These are phyloP conservation scores for Mycosphaerella sp. DNA, from an alignment of 2,329 filamentous ascomycete genomes.

Conservation along the genomic window DNA sequence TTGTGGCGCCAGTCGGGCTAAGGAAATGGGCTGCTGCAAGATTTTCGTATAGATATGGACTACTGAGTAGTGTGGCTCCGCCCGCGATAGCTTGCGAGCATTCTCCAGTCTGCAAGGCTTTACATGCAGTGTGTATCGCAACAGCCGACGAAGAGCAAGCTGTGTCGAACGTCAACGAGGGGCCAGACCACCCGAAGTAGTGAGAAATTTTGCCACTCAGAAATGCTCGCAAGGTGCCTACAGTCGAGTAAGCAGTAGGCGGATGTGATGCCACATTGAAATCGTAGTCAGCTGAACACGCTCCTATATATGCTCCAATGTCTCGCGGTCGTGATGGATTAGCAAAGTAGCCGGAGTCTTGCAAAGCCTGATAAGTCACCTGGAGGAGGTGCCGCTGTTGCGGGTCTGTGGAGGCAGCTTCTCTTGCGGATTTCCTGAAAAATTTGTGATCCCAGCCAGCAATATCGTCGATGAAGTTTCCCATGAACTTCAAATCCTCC, in stretches of 20 bases:
- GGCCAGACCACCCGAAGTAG: conserved; percentile 15
- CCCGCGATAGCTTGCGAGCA: conserved; percentile 12
- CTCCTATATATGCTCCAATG: conserved; percentile 11
- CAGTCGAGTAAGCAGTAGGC: conserved; percentile 22
- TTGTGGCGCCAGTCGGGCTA: conserved; percentile 22
- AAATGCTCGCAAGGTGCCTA: conserved; percentile 11
- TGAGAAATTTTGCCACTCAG: conserved; percentile 9
- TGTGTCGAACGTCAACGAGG: conserved; percentile 11
- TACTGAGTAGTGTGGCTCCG: conserved; percentile 15
- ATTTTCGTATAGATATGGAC: conserved; percentile 14
- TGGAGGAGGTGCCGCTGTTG: conserved; percentile 11
- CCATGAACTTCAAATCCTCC: conserved; percentile 4
- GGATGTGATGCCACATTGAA: conserved; percentile 9
- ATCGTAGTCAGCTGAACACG: conserved; percentile 8
- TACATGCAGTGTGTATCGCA: conserved; percentile 10
- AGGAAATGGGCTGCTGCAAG: conserved; percentile 20
- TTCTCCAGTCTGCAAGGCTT: conserved; percentile 8
- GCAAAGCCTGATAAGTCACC: conserved; percentile 8
- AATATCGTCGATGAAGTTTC: conserved; percentile 11
- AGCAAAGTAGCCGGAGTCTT: conserved; percentile 12
- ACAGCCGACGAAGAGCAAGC: conserved; percentile 11
- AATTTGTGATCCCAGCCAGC: conserved; percentile 11
- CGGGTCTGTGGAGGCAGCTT: conserved; percentile 13
- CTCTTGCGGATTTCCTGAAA: conserved; percentile 12
- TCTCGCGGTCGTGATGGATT: conserved; percentile 9